Conservation (phyloP, 345 rosid species). For the Punica granatum region DNA sequence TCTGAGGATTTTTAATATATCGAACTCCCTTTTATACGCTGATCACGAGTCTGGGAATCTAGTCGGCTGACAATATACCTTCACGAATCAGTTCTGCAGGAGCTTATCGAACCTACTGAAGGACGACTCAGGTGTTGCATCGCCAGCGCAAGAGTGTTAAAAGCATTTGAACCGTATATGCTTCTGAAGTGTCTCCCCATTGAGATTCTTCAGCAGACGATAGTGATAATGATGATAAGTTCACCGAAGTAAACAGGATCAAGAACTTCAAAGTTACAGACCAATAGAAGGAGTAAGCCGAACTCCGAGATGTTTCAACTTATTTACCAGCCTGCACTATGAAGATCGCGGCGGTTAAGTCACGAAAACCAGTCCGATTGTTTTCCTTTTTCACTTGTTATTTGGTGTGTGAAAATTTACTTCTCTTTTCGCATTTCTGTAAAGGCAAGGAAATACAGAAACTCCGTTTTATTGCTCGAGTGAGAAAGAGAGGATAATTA, state of each 20-base stretch:
- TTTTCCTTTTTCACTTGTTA: background rate
- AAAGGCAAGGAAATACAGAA: background rate
- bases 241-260: background rate
- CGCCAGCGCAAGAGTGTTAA: conserved; percentile 15
- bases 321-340: background rate
- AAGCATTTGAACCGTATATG: background rate
- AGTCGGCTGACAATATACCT: background rate
- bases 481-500: background rate
- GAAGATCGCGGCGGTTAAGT: background rate
- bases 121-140: conserved; percentile 27
- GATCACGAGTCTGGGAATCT: background rate
- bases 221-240: background rate
- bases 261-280: background rate
- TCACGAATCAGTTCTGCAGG: conserved; percentile 58
- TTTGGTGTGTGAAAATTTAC: background rate
- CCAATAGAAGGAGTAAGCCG: background rate
- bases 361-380: background rate
- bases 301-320: background rate
- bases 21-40: no score
- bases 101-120: conserved; percentile 59
- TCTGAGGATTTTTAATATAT: no score
- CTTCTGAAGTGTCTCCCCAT: no score
- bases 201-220: background rate
- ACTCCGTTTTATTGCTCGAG: background rate
- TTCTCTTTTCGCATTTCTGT: background rate